These are phyloP conservation scores for Aegilops longissima DNA, from an alignment of 176 grass and related monocot genomes.

Conservation along the genomic window DNA sequence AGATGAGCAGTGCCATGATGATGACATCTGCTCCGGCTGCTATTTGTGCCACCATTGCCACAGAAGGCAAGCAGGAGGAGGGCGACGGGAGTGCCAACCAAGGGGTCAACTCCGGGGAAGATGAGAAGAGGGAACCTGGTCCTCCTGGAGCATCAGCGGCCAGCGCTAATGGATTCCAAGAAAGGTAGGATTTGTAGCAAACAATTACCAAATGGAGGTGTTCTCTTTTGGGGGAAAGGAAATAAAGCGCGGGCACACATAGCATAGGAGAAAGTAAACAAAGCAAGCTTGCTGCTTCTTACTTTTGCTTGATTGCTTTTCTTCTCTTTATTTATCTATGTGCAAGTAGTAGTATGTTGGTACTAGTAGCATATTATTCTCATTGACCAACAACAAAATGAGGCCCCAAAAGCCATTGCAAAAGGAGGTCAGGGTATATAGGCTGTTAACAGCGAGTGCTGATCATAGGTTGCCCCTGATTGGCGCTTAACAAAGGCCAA, in stretches of 20 bases:
- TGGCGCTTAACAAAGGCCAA: slow-evolving; percentile 18
- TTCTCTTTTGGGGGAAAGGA: slow-evolving; percentile 46
- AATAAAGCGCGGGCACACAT: neutral
- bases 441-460: slow-evolving; percentile 2
- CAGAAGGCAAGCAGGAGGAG: slow-evolving; percentile 27
- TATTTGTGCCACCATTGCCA: neutral
- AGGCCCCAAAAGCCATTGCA: slow-evolving; percentile 19
- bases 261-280: slow-evolving; percentile 9
- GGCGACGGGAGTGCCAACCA: slow-evolving; percentile 28
- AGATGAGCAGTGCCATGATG: slow-evolving; percentile 29
- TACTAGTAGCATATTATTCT: slow-evolving; percentile 11
- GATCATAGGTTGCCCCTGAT: slow-evolving; percentile 11
- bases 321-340: slow-evolving; percentile 15
- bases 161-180: slow-evolving; percentile 54
- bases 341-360: neutral
- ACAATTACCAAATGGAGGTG: slow-evolving; percentile 23
- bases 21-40: slow-evolving; percentile 3
- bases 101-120: slow-evolving; percentile 49
- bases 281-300: slow-evolving; percentile 2
- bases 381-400: slow-evolving; percentile 23
- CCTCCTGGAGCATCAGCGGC: slow-evolving; percentile 24
- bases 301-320: slow-evolving; percentile 3
- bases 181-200: slow-evolving; percentile 60
- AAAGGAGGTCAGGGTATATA: slow-evolving; percentile 25
- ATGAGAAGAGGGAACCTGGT: slow-evolving; percentile 43